These are phyloP conservation scores for Dichotomocladium elegans DNA, from an alignment of 371 early-diverging fungal genomes.

Conservation along the genomic window DNA sequence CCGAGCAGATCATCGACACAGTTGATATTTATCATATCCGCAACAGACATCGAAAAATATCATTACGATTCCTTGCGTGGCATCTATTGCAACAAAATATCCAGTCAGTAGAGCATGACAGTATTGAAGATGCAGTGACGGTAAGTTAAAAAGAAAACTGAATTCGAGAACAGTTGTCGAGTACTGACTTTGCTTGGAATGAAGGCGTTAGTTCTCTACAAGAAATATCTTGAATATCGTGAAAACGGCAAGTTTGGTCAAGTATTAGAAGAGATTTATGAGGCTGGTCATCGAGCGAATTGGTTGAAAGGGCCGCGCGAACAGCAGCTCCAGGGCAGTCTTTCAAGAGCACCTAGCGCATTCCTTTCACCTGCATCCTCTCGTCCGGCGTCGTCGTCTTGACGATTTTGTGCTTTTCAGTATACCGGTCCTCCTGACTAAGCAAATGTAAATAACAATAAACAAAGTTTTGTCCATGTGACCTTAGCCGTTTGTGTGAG, in stretches of 20 bases:
- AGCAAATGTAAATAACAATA: too few relatives aligned
- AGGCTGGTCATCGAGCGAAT: slow-evolving; percentile 67
- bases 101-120: slow-evolving; percentile 86
- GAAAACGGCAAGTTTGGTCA: slow-evolving; percentile 65
- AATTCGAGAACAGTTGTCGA: not conserved
- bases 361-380: not conserved
- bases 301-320: slow-evolving; percentile 50
- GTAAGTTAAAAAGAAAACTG: slow-evolving; percentile 28
- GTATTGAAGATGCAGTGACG: slow-evolving; percentile 89
- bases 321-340: too few relatives aligned
- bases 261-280: slow-evolving; percentile 79
- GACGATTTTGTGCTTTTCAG: too few relatives aligned
- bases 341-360: slow-evolving; percentile 1
- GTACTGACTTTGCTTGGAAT: not conserved
- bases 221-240: slow-evolving; percentile 67
- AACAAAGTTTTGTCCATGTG: too few relatives aligned
- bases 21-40: slow-evolving; percentile 86
- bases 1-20: slow-evolving; percentile 87
- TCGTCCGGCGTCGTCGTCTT: too few relatives aligned
- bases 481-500: too few relatives aligned
- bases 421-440: too few relatives aligned
- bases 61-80: slow-evolving; percentile 91
- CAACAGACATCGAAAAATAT: slow-evolving; percentile 76
- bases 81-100: slow-evolving; percentile 80
- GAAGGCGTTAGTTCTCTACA: slow-evolving; percentile 79